Evolutionary conservation across 768 basidiomycete species (phyloP).

Genomic region (Naganishia kalamii): DNA sequence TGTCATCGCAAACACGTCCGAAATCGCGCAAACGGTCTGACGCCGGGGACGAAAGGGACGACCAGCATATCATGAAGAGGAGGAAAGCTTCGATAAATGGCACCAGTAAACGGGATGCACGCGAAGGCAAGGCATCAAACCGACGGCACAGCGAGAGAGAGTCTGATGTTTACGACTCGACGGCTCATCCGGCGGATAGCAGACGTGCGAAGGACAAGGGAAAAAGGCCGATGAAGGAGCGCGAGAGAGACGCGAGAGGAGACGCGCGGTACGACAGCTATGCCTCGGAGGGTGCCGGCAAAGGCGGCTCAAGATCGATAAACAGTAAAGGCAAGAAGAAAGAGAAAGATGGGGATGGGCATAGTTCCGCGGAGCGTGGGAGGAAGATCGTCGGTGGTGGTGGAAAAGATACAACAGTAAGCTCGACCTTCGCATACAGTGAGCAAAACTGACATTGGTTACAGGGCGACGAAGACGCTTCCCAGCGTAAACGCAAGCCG

Average conservation of each 20-base stretch:
- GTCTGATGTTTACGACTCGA: neutral
- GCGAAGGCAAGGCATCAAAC: neutral
- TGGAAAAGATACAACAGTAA: conserved; percentile 2
- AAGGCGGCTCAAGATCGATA: neutral
- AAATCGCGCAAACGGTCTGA: neutral
- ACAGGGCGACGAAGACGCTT: conserved; percentile 5
- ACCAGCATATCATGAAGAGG: neutral
- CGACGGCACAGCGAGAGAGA: neutral
- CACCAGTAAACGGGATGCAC: neutral
- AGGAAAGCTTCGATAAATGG: neutral
- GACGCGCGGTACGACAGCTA: neutral
- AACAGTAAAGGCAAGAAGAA: neutral
- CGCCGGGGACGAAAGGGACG: neutral
- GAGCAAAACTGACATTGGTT: neutral
- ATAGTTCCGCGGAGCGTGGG: neutral
- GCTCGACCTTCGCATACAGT: neutral
- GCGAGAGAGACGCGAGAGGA: neutral
- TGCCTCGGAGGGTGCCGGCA: neutral
- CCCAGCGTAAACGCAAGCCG: neutral
- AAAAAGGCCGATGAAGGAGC: neutral
- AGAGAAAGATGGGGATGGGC: neutral
- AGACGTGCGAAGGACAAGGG: neutral
- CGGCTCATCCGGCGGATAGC: neutral
- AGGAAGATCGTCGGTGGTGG: neutral
- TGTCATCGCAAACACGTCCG: neutral